Conservation (phyloP, 2,329 filamentous ascomycete species). For the Verticillium dahliae region DNA sequence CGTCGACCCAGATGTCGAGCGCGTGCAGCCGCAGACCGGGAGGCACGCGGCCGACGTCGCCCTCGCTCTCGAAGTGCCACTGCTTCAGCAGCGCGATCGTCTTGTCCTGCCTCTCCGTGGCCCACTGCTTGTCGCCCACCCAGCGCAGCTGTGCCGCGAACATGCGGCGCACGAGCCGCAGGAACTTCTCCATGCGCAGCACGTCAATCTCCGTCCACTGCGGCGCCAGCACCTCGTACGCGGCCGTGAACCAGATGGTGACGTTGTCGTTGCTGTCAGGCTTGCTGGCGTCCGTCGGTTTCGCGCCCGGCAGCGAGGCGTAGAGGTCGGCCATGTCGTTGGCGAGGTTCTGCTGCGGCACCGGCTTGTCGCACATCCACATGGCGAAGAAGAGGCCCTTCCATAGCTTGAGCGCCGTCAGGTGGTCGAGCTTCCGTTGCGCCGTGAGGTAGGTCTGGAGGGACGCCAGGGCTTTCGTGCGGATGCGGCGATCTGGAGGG, state of each 20-base stretch:
- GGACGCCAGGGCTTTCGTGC: slow-evolving; percentile 69
- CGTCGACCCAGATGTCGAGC: slow-evolving; percentile 87
- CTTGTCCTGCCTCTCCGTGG: slow-evolving; percentile 24
- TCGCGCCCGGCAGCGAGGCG: slow-evolving; percentile 1
- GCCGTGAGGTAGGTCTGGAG: slow-evolving; percentile 71
- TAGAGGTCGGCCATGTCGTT: slow-evolving; percentile 65
- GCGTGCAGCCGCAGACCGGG: slow-evolving; percentile 83
- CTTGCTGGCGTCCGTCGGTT: not conserved
- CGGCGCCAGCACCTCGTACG: slow-evolving; percentile 56
- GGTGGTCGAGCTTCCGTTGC: slow-evolving; percentile 49
- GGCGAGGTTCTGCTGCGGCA: slow-evolving; percentile 80
- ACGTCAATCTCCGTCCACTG: slow-evolving; percentile 70
- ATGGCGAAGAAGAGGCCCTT: slow-evolving; percentile 90
- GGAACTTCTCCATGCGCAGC: slow-evolving; percentile 84
- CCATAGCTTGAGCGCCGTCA: slow-evolving; percentile 84
- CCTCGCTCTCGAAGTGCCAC: slow-evolving; percentile 33
- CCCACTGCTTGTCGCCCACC: slow-evolving; percentile 22
- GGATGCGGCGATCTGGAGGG: slow-evolving; percentile 63
- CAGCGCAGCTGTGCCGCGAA: slow-evolving; percentile 62
- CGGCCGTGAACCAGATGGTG: slow-evolving; percentile 10
- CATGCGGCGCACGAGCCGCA: slow-evolving; percentile 75
- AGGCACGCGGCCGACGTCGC: slow-evolving; percentile 52
- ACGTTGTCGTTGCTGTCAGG: slow-evolving; percentile 7
- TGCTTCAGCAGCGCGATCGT: slow-evolving; percentile 28
- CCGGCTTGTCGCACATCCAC: slow-evolving; percentile 87